Base-by-base conservation (phyloP, 495 filamentous ascomycete genomes). In the Poronia punctata region DNA sequence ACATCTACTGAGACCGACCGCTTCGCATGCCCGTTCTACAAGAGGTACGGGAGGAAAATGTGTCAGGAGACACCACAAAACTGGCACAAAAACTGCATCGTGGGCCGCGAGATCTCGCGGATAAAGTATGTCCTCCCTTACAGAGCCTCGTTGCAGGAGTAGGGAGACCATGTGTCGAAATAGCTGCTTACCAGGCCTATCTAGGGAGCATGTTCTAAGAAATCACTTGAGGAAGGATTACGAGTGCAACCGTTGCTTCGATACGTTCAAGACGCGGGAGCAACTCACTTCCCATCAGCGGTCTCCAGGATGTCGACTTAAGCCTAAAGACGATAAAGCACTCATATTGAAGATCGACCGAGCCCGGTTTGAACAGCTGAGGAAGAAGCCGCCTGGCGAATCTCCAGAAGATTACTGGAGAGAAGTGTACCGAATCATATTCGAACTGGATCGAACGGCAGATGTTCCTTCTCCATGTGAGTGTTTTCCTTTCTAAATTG, bases 71-170 rank as follows among this genome's bases (percentile, higher is more conserved):
- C n/a, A n/a, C n/a, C 34, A 10, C 22, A 36, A 36, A 22, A 36
- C 8, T 36, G 34, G 34, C n/a, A n/a, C n/a, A 36, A 36, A 36
- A 23, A 22, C 21, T 36, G 34, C 3, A 20, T 36, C 17, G 34
- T 2, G 21, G 12, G 3, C 34, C 34, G 8, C 20, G 34, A 24
- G n/a, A 36, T 36, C 12, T 22, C 22, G 8, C 12, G 34, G 25
- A 7, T 36, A 10, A 36, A 36, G 21, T 35, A 22, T 21, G 32
- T 35, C 7, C 18, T 18, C 2, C 14, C 12, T 3, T 11, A 22
- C 9, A 7, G 22, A 12, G 18, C 9, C 18, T 4, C 4, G 18
- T 3, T 21, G 11, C 11, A 3, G 11, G 3, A 35, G 2, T 14
- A 35, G 32, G 19, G 34, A 36, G n/a, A 20, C 22, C 8, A 10